Evolutionary conservation across 139 green algal genomes (phyloP).

Genomic region (Micractinium sp.): DNA sequence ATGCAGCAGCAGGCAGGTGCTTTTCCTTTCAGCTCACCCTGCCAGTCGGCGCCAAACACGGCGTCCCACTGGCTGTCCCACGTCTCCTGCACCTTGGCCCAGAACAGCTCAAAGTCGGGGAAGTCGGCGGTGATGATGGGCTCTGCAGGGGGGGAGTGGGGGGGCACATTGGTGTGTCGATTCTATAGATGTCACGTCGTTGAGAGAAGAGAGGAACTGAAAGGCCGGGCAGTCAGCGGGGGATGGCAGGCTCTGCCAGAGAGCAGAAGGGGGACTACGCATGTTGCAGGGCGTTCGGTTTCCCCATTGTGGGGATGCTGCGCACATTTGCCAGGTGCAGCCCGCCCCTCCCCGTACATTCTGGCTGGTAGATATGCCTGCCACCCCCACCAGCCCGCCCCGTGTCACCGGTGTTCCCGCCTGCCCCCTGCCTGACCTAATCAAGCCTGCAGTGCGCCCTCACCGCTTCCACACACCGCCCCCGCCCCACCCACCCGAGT

Average conservation of each 20-base stretch:
- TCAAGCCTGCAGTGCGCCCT: not conserved
- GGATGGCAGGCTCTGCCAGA: not conserved
- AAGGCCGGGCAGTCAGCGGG: not conserved
- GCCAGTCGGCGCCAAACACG: slow-evolving; percentile 10
- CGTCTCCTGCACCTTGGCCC: slow-evolving; percentile 32
- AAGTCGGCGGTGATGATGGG: slow-evolving; percentile 25
- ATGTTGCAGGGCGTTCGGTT: too few species aligned
- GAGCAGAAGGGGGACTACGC: too few species aligned
- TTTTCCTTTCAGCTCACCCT: slow-evolving; percentile 7
- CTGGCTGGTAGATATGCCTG: too few species aligned
- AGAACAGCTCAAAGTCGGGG: slow-evolving; percentile 32
- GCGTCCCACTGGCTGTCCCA: slow-evolving; percentile 28
- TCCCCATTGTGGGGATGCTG: too few species aligned
- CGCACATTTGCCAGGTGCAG: too few species aligned
- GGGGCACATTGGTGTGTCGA: not conserved
- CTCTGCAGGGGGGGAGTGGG: not conserved
- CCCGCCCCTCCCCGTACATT: too few species aligned
- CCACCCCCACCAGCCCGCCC: not conserved
- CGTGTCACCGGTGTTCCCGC: not conserved
- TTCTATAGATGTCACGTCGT: not conserved
- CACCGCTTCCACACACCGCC: not conserved
- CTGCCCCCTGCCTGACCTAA: too few species aligned
- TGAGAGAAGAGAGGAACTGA: not conserved
- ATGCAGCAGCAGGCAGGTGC: not conserved
- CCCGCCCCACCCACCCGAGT: slow-evolving; percentile 8